Conservation (phyloP, 805 yeast genomes). For the Hemisphaericaspora nanyangensis region DNA sequence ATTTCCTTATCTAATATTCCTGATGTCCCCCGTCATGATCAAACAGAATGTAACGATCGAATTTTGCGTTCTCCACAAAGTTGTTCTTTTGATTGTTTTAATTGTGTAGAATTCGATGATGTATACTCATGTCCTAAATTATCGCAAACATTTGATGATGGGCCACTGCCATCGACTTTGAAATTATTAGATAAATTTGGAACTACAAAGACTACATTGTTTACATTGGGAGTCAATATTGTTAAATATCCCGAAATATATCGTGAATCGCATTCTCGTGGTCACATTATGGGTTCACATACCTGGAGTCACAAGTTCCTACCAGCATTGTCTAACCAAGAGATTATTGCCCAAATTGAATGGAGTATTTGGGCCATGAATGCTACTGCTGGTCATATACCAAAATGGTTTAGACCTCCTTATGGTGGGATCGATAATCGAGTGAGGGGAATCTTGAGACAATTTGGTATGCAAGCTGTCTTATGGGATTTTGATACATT, state of each 20-base stretch:
- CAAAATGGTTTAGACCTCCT: slow-evolving; percentile 95
- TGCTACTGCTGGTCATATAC: slow-evolving; percentile 83
- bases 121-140: slow-evolving; percentile 67
- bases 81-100: slow-evolving; percentile 85
- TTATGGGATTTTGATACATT: slow-evolving; percentile 90
- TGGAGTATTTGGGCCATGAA: slow-evolving; percentile 99
- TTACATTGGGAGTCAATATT: slow-evolving; percentile 79
- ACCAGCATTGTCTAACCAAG: slow-evolving; percentile 73
- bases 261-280: slow-evolving; percentile 47
- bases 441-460: slow-evolving; percentile 71
- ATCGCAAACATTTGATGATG: slow-evolving; percentile 93
- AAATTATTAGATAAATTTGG: slow-evolving; percentile 43
- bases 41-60: slow-evolving; percentile 53
- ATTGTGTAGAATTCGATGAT: slow-evolving; percentile 75
- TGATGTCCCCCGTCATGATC: slow-evolving; percentile 41
- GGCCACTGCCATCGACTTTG: slow-evolving; percentile 76
- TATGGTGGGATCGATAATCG: slow-evolving; percentile 93
- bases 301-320: slow-evolving; percentile 91
- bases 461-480: slow-evolving; percentile 83
- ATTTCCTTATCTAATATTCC: slow-evolving; percentile 49
- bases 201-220: slow-evolving; percentile 62
- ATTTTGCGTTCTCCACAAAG: slow-evolving; percentile 6
- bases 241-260: slow-evolving; percentile 75
- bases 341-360: slow-evolving; percentile 81
- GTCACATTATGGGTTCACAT: slow-evolving; percentile 83